Percentiles rank a stretch among this genome's conserved stretches.
Conservation (phyloP, 768 basidiomycete species). For the Lyophyllum shimeji region DNA sequence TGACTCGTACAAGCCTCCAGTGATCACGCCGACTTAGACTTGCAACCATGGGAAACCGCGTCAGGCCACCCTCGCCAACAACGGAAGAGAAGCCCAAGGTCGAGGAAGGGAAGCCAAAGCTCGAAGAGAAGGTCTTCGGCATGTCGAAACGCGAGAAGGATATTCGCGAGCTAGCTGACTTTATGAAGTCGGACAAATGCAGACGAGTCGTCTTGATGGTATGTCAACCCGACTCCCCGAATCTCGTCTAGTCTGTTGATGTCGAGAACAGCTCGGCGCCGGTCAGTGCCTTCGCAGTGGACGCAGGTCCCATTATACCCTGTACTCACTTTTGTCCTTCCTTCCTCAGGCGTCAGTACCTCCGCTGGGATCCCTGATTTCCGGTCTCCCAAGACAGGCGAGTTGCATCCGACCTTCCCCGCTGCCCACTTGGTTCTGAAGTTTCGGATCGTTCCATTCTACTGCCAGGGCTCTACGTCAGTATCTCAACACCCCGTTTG, state of each 20-base stretch:
- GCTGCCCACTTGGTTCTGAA: background rate
- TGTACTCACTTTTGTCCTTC: background rate
- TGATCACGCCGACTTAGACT: background rate
- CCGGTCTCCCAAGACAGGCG: conserved; percentile 81
- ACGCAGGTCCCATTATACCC: background rate
- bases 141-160: conserved; percentile 24
- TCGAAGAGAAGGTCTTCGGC: background rate
- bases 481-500: conserved; percentile 10
- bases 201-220: conserved; percentile 77
- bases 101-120: no score
- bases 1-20: background rate
- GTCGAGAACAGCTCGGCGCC: conserved; percentile 55
- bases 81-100: background rate
- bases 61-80: background rate
- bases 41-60: conserved; percentile 6
- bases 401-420: conserved; percentile 16
- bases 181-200: conserved; percentile 68
- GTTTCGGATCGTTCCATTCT: background rate
- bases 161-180: conserved; percentile 53
- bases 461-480: conserved; percentile 52
- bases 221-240: conserved; percentile 23
- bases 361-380: conserved; percentile 90
- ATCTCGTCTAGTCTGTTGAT: background rate
- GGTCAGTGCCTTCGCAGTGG: conserved; percentile 37
- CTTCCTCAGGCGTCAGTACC: conserved; percentile 62